A percentile compares a stretch with the other conserved stretches of the same genome.
Evolutionary conservation across 768 basidiomycete genomes (phyloP).

Genomic region (Cystobasidiopsis lactophilus): DNA sequence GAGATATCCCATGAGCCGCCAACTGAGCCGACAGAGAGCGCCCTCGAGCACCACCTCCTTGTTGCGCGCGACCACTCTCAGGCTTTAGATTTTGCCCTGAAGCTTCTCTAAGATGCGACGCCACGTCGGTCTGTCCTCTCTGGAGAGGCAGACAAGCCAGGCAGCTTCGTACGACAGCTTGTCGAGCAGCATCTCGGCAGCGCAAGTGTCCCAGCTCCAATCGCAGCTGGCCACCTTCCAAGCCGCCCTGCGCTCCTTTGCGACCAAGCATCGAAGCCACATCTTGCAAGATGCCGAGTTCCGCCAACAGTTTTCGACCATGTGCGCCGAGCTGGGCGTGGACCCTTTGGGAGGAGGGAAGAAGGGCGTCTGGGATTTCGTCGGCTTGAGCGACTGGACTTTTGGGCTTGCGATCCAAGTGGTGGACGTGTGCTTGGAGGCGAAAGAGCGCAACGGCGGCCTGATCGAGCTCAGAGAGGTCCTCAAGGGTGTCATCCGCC

Average conservation of each 20-base stretch:
- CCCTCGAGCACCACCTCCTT: background rate
- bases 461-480: conserved; percentile 74
- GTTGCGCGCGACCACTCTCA: no score
- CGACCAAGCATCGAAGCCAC: conserved; percentile 55
- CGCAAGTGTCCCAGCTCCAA: conserved; percentile 57
- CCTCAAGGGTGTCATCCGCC: conserved; percentile 47
- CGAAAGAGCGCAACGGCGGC: conserved; percentile 49
- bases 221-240: conserved; percentile 68
- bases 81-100: background rate
- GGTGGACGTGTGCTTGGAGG: conserved; percentile 27
- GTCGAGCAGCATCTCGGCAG: conserved; percentile 49
- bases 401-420: conserved; percentile 69
- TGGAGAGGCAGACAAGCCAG: conserved; percentile 67
- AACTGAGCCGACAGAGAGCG: background rate
- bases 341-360: conserved; percentile 43
- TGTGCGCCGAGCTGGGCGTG: conserved; percentile 86
- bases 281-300: conserved; percentile 70
- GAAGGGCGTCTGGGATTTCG: conserved; percentile 63
- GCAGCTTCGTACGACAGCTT: conserved; percentile 60
- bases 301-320: conserved; percentile 76
- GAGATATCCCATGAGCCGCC: no score
- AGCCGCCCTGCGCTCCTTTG: conserved; percentile 53
- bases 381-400: conserved; percentile 81
- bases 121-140: conserved; percentile 69
- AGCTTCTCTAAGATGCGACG: conserved; percentile 20